A percentile compares a stretch with the other conserved stretches of the same genome.
phyloP scores from a whole-genome alignment of 176 grass and related monocot genomes.

The Eremochloa ophiuroides region DNA sequence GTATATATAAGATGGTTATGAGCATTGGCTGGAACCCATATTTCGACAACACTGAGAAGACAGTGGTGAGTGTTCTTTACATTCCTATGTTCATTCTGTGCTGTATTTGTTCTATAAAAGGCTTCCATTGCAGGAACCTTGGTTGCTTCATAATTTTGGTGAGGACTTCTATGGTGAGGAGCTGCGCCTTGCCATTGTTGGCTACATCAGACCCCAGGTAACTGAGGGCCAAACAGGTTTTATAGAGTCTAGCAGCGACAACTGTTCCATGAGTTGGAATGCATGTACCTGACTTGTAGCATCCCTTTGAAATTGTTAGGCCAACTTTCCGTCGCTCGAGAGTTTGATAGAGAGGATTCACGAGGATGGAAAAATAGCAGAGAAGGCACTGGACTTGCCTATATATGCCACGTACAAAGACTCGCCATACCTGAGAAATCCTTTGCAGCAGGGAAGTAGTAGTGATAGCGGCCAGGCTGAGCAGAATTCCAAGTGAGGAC shows the following conservation, averaged over 20 bases:
- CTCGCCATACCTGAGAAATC: conserved; percentile 53
- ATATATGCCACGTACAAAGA: conserved; percentile 65
- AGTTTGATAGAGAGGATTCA: conserved; percentile 95
- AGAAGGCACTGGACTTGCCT: conserved; percentile 72
- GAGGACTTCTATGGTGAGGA: conserved; percentile 97
- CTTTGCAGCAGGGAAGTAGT: conserved; percentile 34
- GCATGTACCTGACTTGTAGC: conserved; percentile 1
- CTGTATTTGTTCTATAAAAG: conserved; percentile 29
- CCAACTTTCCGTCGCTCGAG: conserved; percentile 81
- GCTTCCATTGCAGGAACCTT: conserved; percentile 68
- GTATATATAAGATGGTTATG: conserved; percentile 96
- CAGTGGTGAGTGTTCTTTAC: conserved; percentile 57
- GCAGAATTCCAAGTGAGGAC: conserved; percentile 22
- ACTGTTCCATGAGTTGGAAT: neutral
- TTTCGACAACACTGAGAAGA: conserved; percentile 94
- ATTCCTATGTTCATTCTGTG: neutral
- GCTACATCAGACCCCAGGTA: conserved; percentile 95
- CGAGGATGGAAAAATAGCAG: conserved; percentile 82
- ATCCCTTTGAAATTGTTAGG: conserved; percentile 38
- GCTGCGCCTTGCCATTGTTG: conserved; percentile 79
- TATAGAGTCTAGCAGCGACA: neutral
- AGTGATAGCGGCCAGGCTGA: neutral
- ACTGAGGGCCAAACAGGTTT: neutral
- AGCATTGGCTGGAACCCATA: conserved; percentile 99
- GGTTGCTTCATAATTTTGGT: conserved; percentile 84